Evolutionary conservation across 441 rosid species (phyloP).

Genomic region (Rhodomyrtus psidioides): DNA sequence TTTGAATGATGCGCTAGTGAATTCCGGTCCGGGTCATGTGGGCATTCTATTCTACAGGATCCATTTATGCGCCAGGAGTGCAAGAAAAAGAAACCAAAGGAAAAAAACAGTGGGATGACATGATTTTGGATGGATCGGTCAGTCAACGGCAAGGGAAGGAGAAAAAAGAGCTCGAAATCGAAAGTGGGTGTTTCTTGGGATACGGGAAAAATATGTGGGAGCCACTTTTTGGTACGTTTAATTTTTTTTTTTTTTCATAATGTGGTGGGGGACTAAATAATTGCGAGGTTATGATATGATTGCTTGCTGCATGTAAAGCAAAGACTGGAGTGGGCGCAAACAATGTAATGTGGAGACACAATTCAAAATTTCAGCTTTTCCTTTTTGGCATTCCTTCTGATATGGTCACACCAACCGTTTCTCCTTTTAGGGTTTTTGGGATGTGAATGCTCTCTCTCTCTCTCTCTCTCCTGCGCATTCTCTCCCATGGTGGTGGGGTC

Average conservation of each 20-base stretch:
- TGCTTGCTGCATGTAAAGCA: conserved; percentile 31
- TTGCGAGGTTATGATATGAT: conserved; percentile 42
- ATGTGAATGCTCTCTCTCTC: conserved; percentile 13
- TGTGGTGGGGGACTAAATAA: conserved; percentile 55
- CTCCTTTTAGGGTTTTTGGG: conserved; percentile 12
- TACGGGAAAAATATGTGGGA: conserved; percentile 19
- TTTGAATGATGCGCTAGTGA: background rate
- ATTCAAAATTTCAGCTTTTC: conserved; percentile 53
- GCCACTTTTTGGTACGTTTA: background rate
- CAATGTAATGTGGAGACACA: conserved; percentile 20
- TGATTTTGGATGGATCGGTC: conserved; percentile 30
- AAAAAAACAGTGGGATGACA: conserved; percentile 1
- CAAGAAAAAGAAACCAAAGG: background rate
- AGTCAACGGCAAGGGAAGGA: conserved; percentile 41
- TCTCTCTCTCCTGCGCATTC: conserved; percentile 7
- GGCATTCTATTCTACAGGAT: background rate
- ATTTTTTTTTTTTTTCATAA: conserved; percentile 1
- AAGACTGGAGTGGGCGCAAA: conserved; percentile 3
- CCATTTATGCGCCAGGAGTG: background rate
- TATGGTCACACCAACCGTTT: conserved; percentile 28
- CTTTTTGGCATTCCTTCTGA: conserved; percentile 13
- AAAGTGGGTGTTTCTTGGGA: conserved; percentile 27
- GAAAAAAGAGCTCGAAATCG: background rate
- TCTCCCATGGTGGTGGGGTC: conserved; percentile 32
- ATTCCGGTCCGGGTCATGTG: background rate